phyloP scores from a whole-genome alignment of 2,329 filamentous ascomycete genomes.

The Aspergillus melleus region DNA sequence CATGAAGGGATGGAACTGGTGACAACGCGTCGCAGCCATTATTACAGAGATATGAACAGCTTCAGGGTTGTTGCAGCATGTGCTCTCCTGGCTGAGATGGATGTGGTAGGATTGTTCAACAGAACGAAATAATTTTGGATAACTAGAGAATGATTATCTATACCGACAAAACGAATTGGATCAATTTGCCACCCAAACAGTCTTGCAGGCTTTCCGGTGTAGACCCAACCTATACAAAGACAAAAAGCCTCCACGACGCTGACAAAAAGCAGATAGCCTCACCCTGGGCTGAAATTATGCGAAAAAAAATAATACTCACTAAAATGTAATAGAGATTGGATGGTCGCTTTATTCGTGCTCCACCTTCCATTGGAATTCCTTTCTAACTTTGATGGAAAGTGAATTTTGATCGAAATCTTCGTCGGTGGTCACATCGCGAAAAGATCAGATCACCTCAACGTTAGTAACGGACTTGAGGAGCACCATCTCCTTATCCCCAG shows the following conservation, averaged over 20 bases:
- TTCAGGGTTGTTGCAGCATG: conserved; percentile 19
- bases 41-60: conserved; percentile 14
- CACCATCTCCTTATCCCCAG: background rate
- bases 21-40: background rate
- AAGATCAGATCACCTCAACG: background rate
- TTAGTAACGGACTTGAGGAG: background rate
- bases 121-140: background rate
- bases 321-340: background rate
- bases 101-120: background rate
- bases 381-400: background rate
- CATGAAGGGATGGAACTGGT: conserved; percentile 8
- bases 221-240: background rate
- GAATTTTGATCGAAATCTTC: background rate
- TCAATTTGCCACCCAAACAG: background rate
- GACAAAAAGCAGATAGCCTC: background rate
- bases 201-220: background rate
- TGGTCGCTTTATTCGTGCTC: background rate
- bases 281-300: background rate
- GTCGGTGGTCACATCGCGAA: background rate
- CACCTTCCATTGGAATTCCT: background rate
- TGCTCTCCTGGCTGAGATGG: conserved; percentile 18
- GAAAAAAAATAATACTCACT: background rate
- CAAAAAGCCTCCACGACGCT: background rate
- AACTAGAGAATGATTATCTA: background rate
- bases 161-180: background rate